Conservation (phyloP, 495 filamentous ascomycete species). For the Clavariopsis aquatica region DNA sequence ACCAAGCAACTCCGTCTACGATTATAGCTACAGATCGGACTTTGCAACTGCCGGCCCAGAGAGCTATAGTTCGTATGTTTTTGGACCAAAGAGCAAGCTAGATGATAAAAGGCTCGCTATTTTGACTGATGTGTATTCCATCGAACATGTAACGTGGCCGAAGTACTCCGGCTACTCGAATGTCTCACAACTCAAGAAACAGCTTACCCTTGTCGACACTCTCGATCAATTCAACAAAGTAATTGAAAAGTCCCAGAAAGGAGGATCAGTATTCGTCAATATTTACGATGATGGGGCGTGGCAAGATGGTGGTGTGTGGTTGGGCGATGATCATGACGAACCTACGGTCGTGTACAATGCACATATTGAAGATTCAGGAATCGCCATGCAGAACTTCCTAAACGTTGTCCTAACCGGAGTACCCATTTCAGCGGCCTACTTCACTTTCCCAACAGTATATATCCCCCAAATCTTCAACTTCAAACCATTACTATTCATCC, state of each 20-base stretch:
- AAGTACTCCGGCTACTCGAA: constrained; percentile 36
- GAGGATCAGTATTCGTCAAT: constrained; percentile 56
- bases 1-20: neutral
- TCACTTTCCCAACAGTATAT: neutral
- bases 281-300: neutral
- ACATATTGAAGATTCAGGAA: neutral
- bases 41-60: neutral
- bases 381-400: constrained; percentile 7
- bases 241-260: constrained; percentile 51
- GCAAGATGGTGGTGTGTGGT: constrained; percentile 52
- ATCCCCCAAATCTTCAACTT: constrained; percentile 57
- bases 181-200: constrained; percentile 6
- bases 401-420: constrained; percentile 14
- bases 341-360: constrained; percentile 8
- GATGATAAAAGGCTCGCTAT: neutral
- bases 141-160: constrained; percentile 47
- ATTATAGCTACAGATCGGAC: constrained; percentile 8
- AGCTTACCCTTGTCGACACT: constrained; percentile 61
- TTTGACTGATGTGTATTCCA: constrained; percentile 15
- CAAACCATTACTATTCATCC: constrained; percentile 78
- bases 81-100: constrained; percentile 10
- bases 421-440: constrained; percentile 7
- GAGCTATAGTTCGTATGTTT: neutral
- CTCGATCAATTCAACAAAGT: constrained; percentile 65
- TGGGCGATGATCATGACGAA: constrained; percentile 3